Evolutionary conservation across 1,139 yeast species (phyloP), one percentile per base, ranked within the genome.

Genomic region (Geotrichum aggregatum): DNA sequence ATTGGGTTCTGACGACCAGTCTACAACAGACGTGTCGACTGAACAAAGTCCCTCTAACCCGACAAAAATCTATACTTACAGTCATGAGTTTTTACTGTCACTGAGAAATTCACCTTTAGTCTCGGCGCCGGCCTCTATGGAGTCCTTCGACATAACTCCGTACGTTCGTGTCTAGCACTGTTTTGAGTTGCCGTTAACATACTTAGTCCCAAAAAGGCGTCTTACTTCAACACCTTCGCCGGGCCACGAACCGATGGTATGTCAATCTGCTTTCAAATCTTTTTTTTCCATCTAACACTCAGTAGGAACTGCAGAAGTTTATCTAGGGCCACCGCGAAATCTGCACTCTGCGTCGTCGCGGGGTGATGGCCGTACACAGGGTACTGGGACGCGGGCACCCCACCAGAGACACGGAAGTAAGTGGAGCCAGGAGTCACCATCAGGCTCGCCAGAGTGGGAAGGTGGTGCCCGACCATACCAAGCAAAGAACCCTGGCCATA

Each of bases 81-180:
- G 34, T 7, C n/a, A 16, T 28, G 44, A 41, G n/a, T 34, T n/a
- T 30, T 34, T 41, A 6, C 33, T 41, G 2, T 21, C 24, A 28
- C 33, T 41, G 34, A 26, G 30, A n/a, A n/a, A 41, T 21, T 41
- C 44, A 13, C 44, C 44, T 7, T 34, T 41, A 28, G 44, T 41
- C 5, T 26, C 34, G 13, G 28, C 16, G 33, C 44, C 44, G 5
- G 44, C 16, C 28, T 24, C 28, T n/a, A 7, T 18, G 34, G 13
- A 16, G 8, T 24, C 33, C 13, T 33, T 33, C 13, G 36, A 33
- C 18, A 33, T n/a, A n/a, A 24, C 28, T 24, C 28, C 28, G 28
- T 24, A 24, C 8, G 28, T 24, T 5, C 8, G 8, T 24, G 5
- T 24, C 28, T 24, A 24, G 5, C 28, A 5, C 5, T 24, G 5